Conservation (phyloP, 352 stramenopile genomes). For the Phytophthora brassicae region DNA sequence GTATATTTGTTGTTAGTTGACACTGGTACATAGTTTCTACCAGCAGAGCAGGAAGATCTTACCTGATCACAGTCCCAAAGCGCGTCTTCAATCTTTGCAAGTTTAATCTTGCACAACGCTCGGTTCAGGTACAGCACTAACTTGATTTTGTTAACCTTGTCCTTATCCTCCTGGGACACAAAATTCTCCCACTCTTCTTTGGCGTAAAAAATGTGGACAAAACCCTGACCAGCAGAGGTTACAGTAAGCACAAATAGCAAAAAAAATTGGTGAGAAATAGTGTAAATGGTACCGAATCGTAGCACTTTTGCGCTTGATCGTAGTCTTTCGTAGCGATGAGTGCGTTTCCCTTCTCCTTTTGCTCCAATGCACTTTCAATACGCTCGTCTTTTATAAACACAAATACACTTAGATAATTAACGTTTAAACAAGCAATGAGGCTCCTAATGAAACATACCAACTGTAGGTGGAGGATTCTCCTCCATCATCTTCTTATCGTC, state of each 20-base stretch:
- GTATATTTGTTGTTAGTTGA: not conserved
- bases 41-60: not conserved
- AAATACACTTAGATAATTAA: not conserved
- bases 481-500: constrained; percentile 86
- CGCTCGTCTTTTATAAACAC: constrained; percentile 60
- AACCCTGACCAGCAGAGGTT: constrained; percentile 46
- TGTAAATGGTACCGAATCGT: constrained; percentile 66
- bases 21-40: not conserved
- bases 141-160: constrained; percentile 83
- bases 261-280: not conserved
- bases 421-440: not conserved
- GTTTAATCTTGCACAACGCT: constrained; percentile 84
- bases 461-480: constrained; percentile 77
- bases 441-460: constrained; percentile 41
- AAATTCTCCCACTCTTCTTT: constrained; percentile 88
- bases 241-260: constrained; percentile 1
- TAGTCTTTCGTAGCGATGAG: constrained; percentile 71
- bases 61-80: constrained; percentile 87
- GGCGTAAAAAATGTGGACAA: constrained; percentile 86
- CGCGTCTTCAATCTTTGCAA: constrained; percentile 81
- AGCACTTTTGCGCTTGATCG: constrained; percentile 80
- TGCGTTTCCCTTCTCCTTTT: constrained; percentile 82
- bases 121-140: constrained; percentile 83
- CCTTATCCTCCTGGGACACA: constrained; percentile 67
- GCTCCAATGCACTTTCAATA: constrained; percentile 59